Evolutionary conservation across 2,329 filamentous ascomycete species (phyloP), one percentile per base, ranked within the genome.

Genomic region (Calonectria pteridis): DNA sequence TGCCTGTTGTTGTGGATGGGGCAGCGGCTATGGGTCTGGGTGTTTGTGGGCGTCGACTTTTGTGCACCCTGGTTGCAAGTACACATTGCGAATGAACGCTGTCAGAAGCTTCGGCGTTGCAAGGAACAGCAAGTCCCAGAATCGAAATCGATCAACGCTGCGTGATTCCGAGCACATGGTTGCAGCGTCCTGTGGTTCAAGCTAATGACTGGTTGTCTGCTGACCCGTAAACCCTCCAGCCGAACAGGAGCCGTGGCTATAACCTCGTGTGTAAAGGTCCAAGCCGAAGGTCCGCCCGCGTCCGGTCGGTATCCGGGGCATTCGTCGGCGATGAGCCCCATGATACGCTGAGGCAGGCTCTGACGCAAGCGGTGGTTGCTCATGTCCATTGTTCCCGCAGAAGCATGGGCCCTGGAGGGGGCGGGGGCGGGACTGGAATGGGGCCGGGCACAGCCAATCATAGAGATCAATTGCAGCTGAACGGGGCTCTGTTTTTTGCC

Each of bases 301-400:
- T 80, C 78, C 78, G 78, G 78, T 80, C 78, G 78, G 78, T 80
- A 72, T 78, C 78, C 78, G 78, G 78, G 77, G 71, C 70, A 68
- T 62, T 75, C 50, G 67, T 80, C 78, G 77, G 78, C 73, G 76
- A 78, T 79, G 77, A 72, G 68, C 46, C 67, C 51, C 69, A 70
- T n/a, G 50, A 69, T 66, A 63, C 35, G 65, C 62, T 73, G 77
- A 67, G 64, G 51, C 59, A 72, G 58, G 43, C 66, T 76, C 76
- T 79, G 76, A 79, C 77, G 75, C 76, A 79, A 79, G 75, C 77
- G 75, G 63, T 49, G 35, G 70, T 65, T 65, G 69, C 59, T 50
- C 66, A 62, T 43, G 58, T 50, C 33, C 73, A 67, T 63, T 63
- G 69, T 70, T 70, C 70, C 66, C 70, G 29, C 67, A 74, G 69